Evolutionary conservation across 2,329 filamentous ascomycete species (phyloP).

Genomic region (Coniochaeta ligniaria): DNA sequence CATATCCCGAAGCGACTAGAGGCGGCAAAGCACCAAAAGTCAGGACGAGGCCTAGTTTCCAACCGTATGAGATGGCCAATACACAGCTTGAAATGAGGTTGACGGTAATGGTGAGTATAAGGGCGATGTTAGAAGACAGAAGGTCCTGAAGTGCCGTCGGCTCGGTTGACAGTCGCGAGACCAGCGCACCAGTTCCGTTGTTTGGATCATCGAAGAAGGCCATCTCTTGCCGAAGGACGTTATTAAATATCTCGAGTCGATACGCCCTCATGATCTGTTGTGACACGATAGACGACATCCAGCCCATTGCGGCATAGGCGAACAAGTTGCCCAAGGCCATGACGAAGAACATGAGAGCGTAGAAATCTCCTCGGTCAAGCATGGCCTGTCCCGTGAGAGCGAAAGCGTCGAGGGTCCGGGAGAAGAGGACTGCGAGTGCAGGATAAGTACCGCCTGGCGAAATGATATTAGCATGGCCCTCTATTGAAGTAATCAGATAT

Average conservation of each 20-base stretch:
- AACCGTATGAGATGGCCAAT: conserved; percentile 37
- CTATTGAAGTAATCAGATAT: neutral
- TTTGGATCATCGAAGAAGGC: conserved; percentile 31
- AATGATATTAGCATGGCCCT: neutral
- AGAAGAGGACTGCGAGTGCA: conserved; percentile 30
- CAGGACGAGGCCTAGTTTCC: conserved; percentile 42
- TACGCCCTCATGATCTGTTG: conserved; percentile 25
- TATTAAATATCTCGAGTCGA: conserved; percentile 36
- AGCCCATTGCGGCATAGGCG: conserved; percentile 31
- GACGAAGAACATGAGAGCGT: conserved; percentile 49
- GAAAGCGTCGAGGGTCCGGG: conserved; percentile 9
- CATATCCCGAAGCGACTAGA: conserved; percentile 35
- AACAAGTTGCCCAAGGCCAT: conserved; percentile 38
- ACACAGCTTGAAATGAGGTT: conserved; percentile 37
- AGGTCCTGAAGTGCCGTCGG: conserved; percentile 43
- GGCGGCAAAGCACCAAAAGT: conserved; percentile 37
- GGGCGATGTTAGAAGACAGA: conserved; percentile 37
- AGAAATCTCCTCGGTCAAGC: conserved; percentile 36
- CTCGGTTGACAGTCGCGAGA: conserved; percentile 27
- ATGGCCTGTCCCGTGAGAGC: conserved; percentile 6
- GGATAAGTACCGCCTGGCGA: conserved; percentile 28
- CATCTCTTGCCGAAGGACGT: conserved; percentile 48
- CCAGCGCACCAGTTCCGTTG: conserved; percentile 30
- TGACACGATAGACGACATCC: conserved; percentile 13
- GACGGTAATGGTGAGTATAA: conserved; percentile 38